Evolutionary conservation across 2,329 filamentous ascomycete genomes (phyloP).

Genomic region (Beauveria sp.): DNA sequence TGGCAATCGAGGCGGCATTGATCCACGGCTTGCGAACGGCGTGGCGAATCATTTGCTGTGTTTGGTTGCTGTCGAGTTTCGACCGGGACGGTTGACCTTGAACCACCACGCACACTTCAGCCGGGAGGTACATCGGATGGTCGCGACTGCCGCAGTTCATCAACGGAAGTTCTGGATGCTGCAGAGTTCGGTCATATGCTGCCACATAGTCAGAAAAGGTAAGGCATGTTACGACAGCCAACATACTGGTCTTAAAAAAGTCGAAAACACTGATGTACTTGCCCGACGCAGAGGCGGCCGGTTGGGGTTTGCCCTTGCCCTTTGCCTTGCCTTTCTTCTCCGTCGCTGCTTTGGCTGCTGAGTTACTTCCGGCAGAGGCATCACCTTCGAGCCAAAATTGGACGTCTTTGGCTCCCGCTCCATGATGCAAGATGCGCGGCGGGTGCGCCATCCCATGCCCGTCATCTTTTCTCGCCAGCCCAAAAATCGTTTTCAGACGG

Average conservation of each 20-base stretch:
- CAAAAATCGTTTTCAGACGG: conserved; percentile 29
- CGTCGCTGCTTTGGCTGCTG: conserved; percentile 10
- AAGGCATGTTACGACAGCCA: background rate
- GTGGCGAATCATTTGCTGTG: conserved; percentile 53
- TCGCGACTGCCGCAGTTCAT: conserved; percentile 50
- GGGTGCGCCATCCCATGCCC: conserved; percentile 21
- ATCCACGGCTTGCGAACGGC: conserved; percentile 47
- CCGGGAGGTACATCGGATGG: conserved; percentile 50
- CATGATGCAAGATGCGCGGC: conserved; percentile 21
- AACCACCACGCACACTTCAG: conserved; percentile 47
- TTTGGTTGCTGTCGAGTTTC: conserved; percentile 45
- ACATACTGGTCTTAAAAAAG: conserved; percentile 32
- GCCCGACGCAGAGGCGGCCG: conserved; percentile 20
- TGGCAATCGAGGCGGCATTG: conserved; percentile 49
- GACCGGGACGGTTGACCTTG: conserved; percentile 46
- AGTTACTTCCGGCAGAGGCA: conserved; percentile 10
- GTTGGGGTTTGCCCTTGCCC: conserved; percentile 16
- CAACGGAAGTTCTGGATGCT: conserved; percentile 35
- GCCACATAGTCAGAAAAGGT: background rate
- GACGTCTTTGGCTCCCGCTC: conserved; percentile 44
- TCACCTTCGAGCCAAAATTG: conserved; percentile 40
- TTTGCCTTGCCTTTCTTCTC: conserved; percentile 18
- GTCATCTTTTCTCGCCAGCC: conserved; percentile 28
- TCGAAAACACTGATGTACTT: conserved; percentile 43
- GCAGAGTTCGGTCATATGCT: conserved; percentile 29